Evolutionary conservation across 192 early-diverging fungal genomes (phyloP).

Genomic region (Coemansia sp.): DNA sequence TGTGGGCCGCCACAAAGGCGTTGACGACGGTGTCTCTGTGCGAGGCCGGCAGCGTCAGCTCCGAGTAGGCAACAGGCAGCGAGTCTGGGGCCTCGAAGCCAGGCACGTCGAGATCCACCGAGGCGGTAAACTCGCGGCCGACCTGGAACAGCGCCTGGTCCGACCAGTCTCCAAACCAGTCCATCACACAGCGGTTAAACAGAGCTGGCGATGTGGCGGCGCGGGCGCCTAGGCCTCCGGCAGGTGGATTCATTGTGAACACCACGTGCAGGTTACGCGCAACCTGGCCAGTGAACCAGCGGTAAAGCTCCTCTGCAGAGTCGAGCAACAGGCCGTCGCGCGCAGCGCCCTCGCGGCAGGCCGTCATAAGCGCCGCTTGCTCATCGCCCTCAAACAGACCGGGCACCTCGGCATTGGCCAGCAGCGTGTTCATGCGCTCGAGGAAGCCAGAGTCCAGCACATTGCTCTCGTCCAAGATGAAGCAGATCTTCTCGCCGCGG

Average conservation of each 20-base stretch:
- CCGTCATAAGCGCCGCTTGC: slow-evolving; percentile 86
- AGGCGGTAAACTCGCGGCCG: slow-evolving; percentile 90
- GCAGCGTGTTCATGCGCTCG: slow-evolving; percentile 99
- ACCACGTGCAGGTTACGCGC: slow-evolving; percentile 97
- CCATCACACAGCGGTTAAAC: slow-evolving; percentile 99
- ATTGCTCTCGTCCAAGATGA: slow-evolving; percentile 98
- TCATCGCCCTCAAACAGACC: slow-evolving; percentile 99
- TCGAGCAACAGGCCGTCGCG: slow-evolving; percentile 93
- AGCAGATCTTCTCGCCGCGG: slow-evolving; percentile 97
- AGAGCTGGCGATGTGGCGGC: slow-evolving; percentile 98
- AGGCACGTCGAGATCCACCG: slow-evolving; percentile 79
- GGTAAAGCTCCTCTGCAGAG: slow-evolving; percentile 91
- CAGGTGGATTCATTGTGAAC: slow-evolving; percentile 99
- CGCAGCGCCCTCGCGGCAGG: slow-evolving; percentile 90
- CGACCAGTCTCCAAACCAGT: slow-evolving; percentile 99
- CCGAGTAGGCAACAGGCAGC: slow-evolving; percentile 74
- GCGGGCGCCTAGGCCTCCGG: slow-evolving; percentile 82
- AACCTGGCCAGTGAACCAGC: slow-evolving; percentile 97
- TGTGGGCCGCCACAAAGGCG: slow-evolving; percentile 90
- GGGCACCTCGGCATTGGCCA: slow-evolving; percentile 98
- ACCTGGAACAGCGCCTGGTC: slow-evolving; percentile 99
- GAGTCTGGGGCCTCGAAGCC: slow-evolving; percentile 63
- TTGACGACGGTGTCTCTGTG: slow-evolving; percentile 80
- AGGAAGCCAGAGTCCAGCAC: slow-evolving; percentile 96
- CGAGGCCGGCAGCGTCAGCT: slow-evolving; percentile 62